phyloP scores from a whole-genome alignment of 2,329 filamentous ascomycete species.

The Cercospora brassicicola region DNA sequence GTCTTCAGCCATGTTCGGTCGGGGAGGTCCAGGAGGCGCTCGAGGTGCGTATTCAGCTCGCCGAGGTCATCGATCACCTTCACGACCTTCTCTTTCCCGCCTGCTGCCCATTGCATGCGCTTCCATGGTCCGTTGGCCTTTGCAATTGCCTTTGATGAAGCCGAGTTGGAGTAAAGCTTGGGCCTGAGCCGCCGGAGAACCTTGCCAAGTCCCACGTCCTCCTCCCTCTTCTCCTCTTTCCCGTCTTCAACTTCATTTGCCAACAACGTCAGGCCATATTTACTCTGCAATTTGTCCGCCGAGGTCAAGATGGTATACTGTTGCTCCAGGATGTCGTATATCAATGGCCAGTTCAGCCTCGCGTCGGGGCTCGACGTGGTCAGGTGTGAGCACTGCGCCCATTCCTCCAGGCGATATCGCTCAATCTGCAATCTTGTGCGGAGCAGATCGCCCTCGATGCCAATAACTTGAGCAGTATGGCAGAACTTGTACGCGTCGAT shows the following conservation, averaged over 20 bases:
- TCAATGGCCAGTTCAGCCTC: not conserved
- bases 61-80: not conserved
- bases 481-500: not conserved
- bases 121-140: not conserved
- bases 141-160: not conserved
- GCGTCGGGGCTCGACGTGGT: not conserved
- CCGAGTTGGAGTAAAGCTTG: not conserved
- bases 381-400: not conserved
- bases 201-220: not conserved
- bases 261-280: not conserved
- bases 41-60: not conserved
- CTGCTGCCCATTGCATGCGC: not conserved
- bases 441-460: not conserved
- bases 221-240: not conserved
- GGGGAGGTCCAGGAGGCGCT: not conserved
- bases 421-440: not conserved
- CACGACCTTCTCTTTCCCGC: not conserved
- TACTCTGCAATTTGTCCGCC: not conserved
- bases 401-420: not conserved
- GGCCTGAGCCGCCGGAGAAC: not conserved
- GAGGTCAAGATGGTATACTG: not conserved
- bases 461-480: not conserved
- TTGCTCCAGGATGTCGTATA: not conserved
- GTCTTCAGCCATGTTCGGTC: not conserved
- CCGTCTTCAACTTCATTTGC: not conserved